These are phyloP conservation scores for Dicorynia guianensis DNA, from an alignment of 306 rosid species.

Conservation along the genomic window DNA sequence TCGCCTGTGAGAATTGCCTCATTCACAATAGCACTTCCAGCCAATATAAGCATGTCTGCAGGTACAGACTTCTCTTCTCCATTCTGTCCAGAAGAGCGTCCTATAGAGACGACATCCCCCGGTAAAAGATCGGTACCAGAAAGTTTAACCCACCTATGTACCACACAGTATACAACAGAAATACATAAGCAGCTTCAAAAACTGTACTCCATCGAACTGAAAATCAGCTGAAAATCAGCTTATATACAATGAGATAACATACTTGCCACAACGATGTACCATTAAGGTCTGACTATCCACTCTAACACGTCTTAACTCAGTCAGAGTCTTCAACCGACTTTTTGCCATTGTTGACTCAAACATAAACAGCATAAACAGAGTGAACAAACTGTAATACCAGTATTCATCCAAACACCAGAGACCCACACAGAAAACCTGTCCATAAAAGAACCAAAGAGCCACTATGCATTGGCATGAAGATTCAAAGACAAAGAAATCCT, in stretches of 20 bases:
- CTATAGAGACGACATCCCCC: conserved; percentile 95
- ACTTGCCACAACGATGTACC: conserved; percentile 99
- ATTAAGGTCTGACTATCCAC: conserved; percentile 91
- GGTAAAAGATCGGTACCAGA: conserved; percentile 96
- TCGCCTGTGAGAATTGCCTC: conserved; percentile 99
- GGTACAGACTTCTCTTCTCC: conserved; percentile 98
- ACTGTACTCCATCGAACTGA: conserved; percentile 32
- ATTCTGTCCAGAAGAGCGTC: conserved; percentile 81
- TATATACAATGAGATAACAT: conserved; percentile 48
- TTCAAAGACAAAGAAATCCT: background rate
- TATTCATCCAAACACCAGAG: conserved; percentile 99
- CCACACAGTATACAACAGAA: conserved; percentile 24
- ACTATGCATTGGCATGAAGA: conserved; percentile 37
- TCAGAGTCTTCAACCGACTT: conserved; percentile 91
- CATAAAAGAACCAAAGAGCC: conserved; percentile 21
- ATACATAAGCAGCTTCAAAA: conserved; percentile 6
- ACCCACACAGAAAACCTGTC: conserved; percentile 97
- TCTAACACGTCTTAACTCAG: conserved; percentile 95
- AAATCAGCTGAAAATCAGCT: conserved; percentile 24
- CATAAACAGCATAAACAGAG: conserved; percentile 94
- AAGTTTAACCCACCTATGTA: conserved; percentile 85
- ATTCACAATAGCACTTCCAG: conserved; percentile 95
- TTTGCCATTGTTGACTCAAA: conserved; percentile 99
- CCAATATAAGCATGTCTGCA: conserved; percentile 97
- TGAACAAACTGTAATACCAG: conserved; percentile 99